These are phyloP conservation scores for Allium fistulosum DNA, from an alignment of 106 monocot genomes.

Conservation along the genomic window DNA sequence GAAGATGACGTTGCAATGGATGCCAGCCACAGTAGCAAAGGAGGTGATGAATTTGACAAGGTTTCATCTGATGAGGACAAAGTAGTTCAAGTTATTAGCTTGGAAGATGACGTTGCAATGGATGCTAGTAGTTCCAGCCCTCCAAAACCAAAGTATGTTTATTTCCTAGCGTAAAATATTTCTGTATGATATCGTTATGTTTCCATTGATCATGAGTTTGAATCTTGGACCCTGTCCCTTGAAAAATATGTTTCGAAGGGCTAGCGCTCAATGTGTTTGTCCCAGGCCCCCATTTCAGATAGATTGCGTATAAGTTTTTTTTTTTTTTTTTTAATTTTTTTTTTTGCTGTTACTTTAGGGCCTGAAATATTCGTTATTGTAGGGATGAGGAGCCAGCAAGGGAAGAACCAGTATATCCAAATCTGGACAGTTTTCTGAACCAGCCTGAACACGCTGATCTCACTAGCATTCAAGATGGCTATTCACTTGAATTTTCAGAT, in stretches of 20 bases:
- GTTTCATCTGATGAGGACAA: conserved; percentile 19
- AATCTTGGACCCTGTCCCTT: too few species aligned
- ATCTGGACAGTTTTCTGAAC: conserved; percentile 41
- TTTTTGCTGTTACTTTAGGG: neutral
- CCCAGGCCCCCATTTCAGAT: too few species aligned
- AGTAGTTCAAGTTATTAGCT: conserved; percentile 40
- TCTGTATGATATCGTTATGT: neutral
- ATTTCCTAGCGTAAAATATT: neutral
- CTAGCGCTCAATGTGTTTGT: too few species aligned
- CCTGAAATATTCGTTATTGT: neutral
- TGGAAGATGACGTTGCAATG: conserved; percentile 45
- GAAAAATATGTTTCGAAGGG: too few species aligned
- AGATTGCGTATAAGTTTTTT: neutral
- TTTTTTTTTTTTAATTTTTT: neutral
- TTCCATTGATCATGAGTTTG: neutral
- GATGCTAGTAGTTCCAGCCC: conserved; percentile 20
- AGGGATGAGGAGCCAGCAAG: conserved; percentile 9
- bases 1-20: conserved; percentile 44
- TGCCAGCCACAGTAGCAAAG: conserved; percentile 9
- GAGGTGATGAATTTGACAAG: conserved; percentile 10
- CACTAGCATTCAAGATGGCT: conserved; percentile 53
- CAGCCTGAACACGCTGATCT: conserved; percentile 34
- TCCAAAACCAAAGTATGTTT: conserved; percentile 47
- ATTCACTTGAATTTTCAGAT: conserved; percentile 38
- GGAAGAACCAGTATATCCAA: conserved; percentile 33